Evolutionary conservation across 306 rosid species (phyloP), one percentile per base, ranked within the genome.

Genomic region (Lathyrus sativus): DNA sequence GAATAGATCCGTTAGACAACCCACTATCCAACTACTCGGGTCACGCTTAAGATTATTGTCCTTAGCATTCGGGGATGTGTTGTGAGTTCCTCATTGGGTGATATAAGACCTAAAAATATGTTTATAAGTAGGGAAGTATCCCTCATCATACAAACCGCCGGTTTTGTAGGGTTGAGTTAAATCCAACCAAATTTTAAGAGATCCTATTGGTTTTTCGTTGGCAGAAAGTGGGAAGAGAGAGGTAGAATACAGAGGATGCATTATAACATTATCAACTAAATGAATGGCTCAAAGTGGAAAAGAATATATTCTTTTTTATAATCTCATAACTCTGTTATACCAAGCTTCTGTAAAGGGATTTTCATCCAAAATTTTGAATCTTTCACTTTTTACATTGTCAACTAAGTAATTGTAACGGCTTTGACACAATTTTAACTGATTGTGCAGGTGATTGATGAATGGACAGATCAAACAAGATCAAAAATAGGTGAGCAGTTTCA

Each of bases 401-500:
- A 15, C 62, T 53, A 44, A 39, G 10, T 18, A 44, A 11, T 11
- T 65, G 75, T 75, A 41, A 74, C 54, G 48, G 39, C 49, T 65
- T 67, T 67, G 35, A 63, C 33, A 49, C 58, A 57, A 42, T 70
- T 71, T 66, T 67, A 33, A 71, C 49, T 62, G 67, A 75, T 26
- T 42, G 12, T 79, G 82, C 85, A 92, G 98, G 74, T 92, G 61
- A 85, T 79, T 71, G 93, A 88, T 65, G 98, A 92, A 84, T 92
- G 98, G 98, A 82, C 87, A 14, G 72, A 55, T 43, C 98, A 89
- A 88, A 84, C 88, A 72, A 82, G 87, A 80, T 83, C 98, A 63
- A 81, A 76, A 83, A 76, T 85, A 73, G 92, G 98, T 89, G 72
- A 77, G 74, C 37, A 66, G 11, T 80, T 68, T 31, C 65, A 48